These are phyloP conservation scores for Penicillium sp. DNA, from an alignment of 2,329 filamentous ascomycete genomes.

Conservation along the genomic window DNA sequence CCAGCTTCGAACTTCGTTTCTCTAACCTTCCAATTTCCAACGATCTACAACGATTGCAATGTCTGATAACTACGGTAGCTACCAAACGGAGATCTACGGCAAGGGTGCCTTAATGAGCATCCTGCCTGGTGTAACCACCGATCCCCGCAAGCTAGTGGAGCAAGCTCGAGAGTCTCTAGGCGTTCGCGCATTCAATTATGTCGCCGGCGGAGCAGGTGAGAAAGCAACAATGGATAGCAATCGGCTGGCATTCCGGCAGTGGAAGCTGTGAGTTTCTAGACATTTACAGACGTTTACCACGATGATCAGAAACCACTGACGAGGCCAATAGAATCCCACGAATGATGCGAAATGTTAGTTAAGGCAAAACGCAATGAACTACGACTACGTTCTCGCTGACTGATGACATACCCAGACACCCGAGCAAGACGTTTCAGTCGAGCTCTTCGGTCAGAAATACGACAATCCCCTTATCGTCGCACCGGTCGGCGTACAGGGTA, in stretches of 20 bases:
- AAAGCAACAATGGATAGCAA: conserved; percentile 61
- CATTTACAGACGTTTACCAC: not conserved
- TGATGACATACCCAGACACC: conserved; percentile 21
- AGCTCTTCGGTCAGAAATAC: conserved; percentile 51
- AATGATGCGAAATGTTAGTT: conserved; percentile 41
- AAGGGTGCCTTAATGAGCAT: conserved; percentile 50
- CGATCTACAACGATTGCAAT: conserved; percentile 14
- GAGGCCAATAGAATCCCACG: conserved; percentile 47
- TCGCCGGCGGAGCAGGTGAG: conserved; percentile 61
- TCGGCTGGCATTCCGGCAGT: conserved; percentile 54
- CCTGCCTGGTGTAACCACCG: conserved; percentile 55
- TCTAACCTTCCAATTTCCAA: not conserved
- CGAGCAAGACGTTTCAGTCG: conserved; percentile 48
- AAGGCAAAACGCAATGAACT: conserved; percentile 1
- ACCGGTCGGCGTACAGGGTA: conserved; percentile 66
- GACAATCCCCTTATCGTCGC: conserved; percentile 59
- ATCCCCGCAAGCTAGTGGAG: conserved; percentile 56
- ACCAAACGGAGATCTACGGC: conserved; percentile 50
- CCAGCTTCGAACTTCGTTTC: not conserved
- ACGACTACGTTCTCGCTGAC: not conserved
- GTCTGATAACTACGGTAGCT: conserved; percentile 43
- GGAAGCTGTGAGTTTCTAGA: conserved; percentile 38
- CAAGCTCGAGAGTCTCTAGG: conserved; percentile 52
- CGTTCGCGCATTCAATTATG: conserved; percentile 56
- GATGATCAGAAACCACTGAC: not conserved